Percentiles rank a stretch among this genome's conserved stretches.
These are phyloP conservation scores for Flueggea neowawraea DNA, from an alignment of 441 rosid genomes.

Conservation along the genomic window DNA sequence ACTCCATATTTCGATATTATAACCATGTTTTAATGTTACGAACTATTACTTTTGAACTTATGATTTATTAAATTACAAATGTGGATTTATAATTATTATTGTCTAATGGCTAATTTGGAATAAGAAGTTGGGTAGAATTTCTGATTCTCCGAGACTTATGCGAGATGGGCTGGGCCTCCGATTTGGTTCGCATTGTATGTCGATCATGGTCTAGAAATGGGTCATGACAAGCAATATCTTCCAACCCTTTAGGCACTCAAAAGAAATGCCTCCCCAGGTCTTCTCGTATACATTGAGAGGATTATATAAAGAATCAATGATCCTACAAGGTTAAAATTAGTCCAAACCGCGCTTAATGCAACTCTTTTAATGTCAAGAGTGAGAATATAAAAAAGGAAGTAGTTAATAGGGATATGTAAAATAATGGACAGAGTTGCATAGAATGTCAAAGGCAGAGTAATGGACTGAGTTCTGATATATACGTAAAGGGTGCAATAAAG, in stretches of 20 bases:
- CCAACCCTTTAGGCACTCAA: constrained; percentile 69
- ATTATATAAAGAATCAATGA: constrained; percentile 53
- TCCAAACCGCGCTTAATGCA: constrained; percentile 68
- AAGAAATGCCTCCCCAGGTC: constrained; percentile 65
- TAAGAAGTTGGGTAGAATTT: too few species aligned
- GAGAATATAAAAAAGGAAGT: constrained; percentile 50
- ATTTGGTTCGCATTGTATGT: too few species aligned
- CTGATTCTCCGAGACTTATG: too few species aligned
- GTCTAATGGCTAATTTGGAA: too few species aligned
- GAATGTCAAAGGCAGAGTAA: constrained; percentile 68
- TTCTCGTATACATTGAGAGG: constrained; percentile 52
- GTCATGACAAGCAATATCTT: background rate
- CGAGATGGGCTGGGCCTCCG: too few species aligned
- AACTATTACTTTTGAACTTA: too few species aligned
- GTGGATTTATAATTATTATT: too few species aligned
- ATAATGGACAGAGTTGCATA: constrained; percentile 64
- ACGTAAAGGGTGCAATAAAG: constrained; percentile 74
- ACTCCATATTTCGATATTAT: too few species aligned
- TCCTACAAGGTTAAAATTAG: constrained; percentile 66
- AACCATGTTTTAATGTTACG: too few species aligned
- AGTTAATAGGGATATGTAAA: constrained; percentile 71
- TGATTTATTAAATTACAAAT: too few species aligned
- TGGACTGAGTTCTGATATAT: constrained; percentile 74
- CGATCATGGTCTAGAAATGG: too few species aligned
- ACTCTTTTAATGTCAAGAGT: constrained; percentile 79